These are phyloP conservation scores for Monosporozyma unispora DNA, from an alignment of 805 yeast genomes.

Conservation along the genomic window DNA sequence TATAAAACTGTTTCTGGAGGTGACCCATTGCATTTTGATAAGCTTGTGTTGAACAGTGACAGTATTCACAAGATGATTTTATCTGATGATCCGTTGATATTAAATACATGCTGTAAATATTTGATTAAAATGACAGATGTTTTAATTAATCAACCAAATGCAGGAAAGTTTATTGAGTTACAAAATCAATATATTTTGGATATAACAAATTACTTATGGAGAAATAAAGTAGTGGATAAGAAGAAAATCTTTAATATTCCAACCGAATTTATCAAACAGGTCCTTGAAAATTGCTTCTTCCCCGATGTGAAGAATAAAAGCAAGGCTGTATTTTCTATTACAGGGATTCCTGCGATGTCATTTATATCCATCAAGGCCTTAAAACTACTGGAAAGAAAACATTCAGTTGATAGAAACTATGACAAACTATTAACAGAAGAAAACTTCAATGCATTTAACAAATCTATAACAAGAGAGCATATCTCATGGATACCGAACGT, in stretches of 20 bases:
- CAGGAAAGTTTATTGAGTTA: constrained; percentile 12
- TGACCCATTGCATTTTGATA: constrained; percentile 6
- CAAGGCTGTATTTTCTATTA: constrained; percentile 15
- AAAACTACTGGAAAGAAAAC: constrained; percentile 7
- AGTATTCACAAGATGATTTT: constrained; percentile 13
- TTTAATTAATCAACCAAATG: constrained; percentile 9
- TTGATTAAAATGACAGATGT: constrained; percentile 11
- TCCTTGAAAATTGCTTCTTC: constrained; percentile 10
- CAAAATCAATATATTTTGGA: constrained; percentile 23
- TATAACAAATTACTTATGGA: constrained; percentile 26
- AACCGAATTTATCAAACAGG: constrained; percentile 12
- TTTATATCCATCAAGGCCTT: constrained; percentile 9
- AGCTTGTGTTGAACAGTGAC: constrained; percentile 10
- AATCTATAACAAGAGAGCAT: neutral
- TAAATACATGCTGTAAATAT: constrained; percentile 18
- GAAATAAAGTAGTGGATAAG: constrained; percentile 17
- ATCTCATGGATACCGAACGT: constrained; percentile 11
- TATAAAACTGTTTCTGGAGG: neutral
- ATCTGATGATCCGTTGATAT: constrained; percentile 18
- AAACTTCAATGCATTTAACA: constrained; percentile 14
- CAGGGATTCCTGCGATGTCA: constrained; percentile 21
- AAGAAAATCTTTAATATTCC: constrained; percentile 19
- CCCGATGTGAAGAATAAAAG: constrained; percentile 8
- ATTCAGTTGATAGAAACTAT: constrained; percentile 5
- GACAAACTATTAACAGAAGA: constrained; percentile 14